These are phyloP conservation scores for Phialemoniopsis sp. DNA, from an alignment of 2,329 filamentous ascomycete species.

Conservation along the genomic window DNA sequence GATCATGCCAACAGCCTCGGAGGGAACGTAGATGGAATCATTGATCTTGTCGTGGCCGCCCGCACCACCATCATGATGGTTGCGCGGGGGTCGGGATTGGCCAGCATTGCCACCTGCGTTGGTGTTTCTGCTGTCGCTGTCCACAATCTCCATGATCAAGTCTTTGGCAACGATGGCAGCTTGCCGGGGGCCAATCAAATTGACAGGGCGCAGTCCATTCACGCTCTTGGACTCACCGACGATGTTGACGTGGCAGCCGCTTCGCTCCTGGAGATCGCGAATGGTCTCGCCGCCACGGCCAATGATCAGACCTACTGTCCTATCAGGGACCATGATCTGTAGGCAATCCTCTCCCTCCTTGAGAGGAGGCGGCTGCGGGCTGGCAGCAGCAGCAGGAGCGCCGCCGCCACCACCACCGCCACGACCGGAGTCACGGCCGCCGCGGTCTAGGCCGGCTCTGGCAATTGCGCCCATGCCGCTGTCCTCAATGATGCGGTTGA, in stretches of 20 bases:
- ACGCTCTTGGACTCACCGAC: constrained; percentile 90
- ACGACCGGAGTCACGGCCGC: constrained; percentile 31
- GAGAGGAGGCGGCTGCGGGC: constrained; percentile 45
- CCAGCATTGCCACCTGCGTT: constrained; percentile 27
- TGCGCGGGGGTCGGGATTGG: constrained; percentile 19
- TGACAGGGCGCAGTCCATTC: constrained; percentile 84
- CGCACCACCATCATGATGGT: constrained; percentile 32
- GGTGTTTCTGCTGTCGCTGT: constrained; percentile 71
- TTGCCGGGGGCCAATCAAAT: constrained; percentile 75
- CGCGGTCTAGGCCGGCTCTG: constrained; percentile 42
- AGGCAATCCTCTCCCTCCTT: constrained; percentile 80
- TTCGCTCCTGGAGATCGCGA: constrained; percentile 84
- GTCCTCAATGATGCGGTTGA: constrained; percentile 84
- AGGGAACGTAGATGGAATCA: constrained; percentile 80
- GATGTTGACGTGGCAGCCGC: constrained; percentile 94
- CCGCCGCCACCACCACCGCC: constrained; percentile 25
- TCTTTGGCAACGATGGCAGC: constrained; percentile 78
- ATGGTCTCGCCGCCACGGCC: constrained; percentile 93
- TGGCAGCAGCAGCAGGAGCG: constrained; percentile 13
- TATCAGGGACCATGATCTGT: constrained; percentile 92
- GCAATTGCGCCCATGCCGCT: constrained; percentile 58
- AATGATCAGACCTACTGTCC: constrained; percentile 89
- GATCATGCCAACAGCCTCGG: constrained; percentile 92
- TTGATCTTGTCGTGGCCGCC: constrained; percentile 64
- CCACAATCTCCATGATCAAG: constrained; percentile 88